These are phyloP conservation scores for Yarrowia sp. DNA, from an alignment of 805 yeast genomes.

Conservation along the genomic window DNA sequence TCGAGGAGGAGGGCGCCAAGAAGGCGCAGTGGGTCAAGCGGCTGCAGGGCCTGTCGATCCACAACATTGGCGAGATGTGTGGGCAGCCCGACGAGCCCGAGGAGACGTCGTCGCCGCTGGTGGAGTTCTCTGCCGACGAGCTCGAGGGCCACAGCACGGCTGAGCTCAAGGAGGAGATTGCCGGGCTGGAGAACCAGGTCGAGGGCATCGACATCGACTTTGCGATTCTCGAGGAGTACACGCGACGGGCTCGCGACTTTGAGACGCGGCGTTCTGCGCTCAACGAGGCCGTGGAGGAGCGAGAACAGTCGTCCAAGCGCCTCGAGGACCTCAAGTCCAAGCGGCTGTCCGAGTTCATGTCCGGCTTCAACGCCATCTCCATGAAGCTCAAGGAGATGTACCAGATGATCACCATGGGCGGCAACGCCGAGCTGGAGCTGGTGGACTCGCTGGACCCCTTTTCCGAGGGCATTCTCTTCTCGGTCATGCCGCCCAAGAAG, in stretches of 20 bases:
- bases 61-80: constrained; percentile 25
- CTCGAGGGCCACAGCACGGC: constrained; percentile 49
- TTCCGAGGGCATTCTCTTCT: constrained; percentile 91
- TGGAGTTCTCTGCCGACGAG: constrained; percentile 52
- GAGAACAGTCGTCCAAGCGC: constrained; percentile 61
- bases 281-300: constrained; percentile 59
- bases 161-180: constrained; percentile 51
- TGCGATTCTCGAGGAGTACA: constrained; percentile 75
- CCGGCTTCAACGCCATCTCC: constrained; percentile 84
- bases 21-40: constrained; percentile 27
- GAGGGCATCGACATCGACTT: constrained; percentile 62
- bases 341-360: constrained; percentile 86
- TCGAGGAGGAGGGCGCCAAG: constrained; percentile 42
- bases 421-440: constrained; percentile 94
- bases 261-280: constrained; percentile 61
- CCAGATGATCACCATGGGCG: constrained; percentile 98
- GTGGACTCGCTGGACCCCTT: constrained; percentile 98
- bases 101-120: constrained; percentile 35
- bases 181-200: constrained; percentile 53
- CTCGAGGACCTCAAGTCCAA: constrained; percentile 70
- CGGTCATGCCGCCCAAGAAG: constrained; percentile 99
- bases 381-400: constrained; percentile 92
- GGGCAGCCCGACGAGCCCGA: constrained; percentile 27
- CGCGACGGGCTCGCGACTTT: constrained; percentile 62
- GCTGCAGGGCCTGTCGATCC: constrained; percentile 17